A percentile compares a stretch with the other conserved stretches of the same genome.
These are phyloP conservation scores for Ephemerocybe angulata DNA, from an alignment of 768 basidiomycete genomes.

Conservation along the genomic window DNA sequence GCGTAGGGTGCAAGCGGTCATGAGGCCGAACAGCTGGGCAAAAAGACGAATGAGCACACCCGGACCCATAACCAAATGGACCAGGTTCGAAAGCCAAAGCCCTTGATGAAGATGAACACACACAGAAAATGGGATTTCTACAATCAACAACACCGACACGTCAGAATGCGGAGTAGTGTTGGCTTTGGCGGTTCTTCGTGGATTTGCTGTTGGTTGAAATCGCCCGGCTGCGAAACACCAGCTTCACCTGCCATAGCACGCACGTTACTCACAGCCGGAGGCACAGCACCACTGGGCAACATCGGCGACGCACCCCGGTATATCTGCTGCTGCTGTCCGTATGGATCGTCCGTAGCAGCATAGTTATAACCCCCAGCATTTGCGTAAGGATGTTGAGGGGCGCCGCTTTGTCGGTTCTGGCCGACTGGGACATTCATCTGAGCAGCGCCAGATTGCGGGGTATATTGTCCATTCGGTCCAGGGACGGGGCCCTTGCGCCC, in stretches of 20 bases:
- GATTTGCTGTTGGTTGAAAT: slow-evolving; percentile 53
- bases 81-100: no score
- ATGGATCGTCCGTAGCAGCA: slow-evolving; percentile 52
- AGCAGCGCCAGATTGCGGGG: slow-evolving; percentile 71
- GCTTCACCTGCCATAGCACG: slow-evolving; percentile 68
- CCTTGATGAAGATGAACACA: no score
- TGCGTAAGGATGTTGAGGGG: slow-evolving; percentile 68
- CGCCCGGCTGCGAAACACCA: slow-evolving; percentile 60
- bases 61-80: no score
- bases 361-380: slow-evolving; percentile 62
- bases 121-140: background rate
- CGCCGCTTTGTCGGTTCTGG: slow-evolving; percentile 43
- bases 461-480: slow-evolving; percentile 51
- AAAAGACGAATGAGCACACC: background rate
- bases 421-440: slow-evolving; percentile 71
- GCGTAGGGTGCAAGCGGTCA: background rate
- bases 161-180: slow-evolving; percentile 64
- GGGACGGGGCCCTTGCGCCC: slow-evolving; percentile 62
- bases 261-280: slow-evolving; percentile 69
- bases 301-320: slow-evolving; percentile 84
- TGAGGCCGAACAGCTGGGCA: no score
- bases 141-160: slow-evolving; percentile 71
- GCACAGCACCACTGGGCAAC: slow-evolving; percentile 66
- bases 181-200: slow-evolving; percentile 51
- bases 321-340: slow-evolving; percentile 49